These are phyloP conservation scores for Penicillium waksmanii DNA, from an alignment of 495 filamentous ascomycete genomes.

Conservation along the genomic window DNA sequence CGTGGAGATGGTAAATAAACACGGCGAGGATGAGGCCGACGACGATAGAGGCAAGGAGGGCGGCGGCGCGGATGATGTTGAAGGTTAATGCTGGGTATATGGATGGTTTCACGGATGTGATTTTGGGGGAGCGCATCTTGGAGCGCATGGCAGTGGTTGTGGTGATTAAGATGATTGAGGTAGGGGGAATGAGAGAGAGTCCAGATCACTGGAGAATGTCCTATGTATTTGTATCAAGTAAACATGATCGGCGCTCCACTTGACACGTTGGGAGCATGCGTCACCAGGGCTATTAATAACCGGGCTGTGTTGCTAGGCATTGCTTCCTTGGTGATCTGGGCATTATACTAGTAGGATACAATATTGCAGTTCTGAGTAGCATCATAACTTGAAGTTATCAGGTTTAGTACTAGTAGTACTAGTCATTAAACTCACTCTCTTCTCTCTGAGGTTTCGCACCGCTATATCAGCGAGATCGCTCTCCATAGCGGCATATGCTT, in stretches of 20 bases:
- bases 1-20: constrained; percentile 63
- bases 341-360: not conserved
- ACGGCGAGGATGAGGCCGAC: constrained; percentile 62
- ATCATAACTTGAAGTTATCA: not conserved
- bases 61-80: constrained; percentile 55
- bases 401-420: not conserved
- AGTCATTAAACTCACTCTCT: too few relatives aligned
- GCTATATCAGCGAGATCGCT: too few relatives aligned
- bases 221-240: constrained; percentile 12
- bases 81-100: constrained; percentile 62
- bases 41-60: constrained; percentile 58
- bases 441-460: too few relatives aligned
- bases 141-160: constrained; percentile 30
- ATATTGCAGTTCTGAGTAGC: not conserved
- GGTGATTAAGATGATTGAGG: not conserved
- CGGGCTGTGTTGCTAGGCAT: constrained; percentile 12
- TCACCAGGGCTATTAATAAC: constrained; percentile 30
- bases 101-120: constrained; percentile 50
- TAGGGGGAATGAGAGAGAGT: constrained; percentile 7
- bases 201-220: not conserved
- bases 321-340: not conserved
- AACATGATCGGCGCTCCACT: constrained; percentile 34
- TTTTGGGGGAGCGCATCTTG: constrained; percentile 14
- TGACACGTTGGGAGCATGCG: constrained; percentile 30
- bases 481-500: too few relatives aligned